phyloP scores from a whole-genome alignment of 2,329 filamentous ascomycete species.

The Madurella fahalii region DNA sequence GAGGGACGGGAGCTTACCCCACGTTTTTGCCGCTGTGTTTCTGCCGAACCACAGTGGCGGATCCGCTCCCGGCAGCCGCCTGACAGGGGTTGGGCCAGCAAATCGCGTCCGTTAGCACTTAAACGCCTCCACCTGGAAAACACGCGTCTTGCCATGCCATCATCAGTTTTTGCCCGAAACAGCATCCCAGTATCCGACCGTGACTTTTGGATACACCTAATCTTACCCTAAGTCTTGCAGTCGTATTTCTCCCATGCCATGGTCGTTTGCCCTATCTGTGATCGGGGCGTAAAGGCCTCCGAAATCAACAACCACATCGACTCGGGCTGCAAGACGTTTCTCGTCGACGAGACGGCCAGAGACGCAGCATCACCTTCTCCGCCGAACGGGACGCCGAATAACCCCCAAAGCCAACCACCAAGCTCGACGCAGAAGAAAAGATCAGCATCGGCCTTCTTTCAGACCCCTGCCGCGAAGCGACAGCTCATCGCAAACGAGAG shows the following conservation, averaged over 20 bases:
- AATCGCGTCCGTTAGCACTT: neutral
- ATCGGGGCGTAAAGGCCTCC: constrained; percentile 63
- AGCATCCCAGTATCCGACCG: neutral
- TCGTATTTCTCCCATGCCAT: constrained; percentile 22
- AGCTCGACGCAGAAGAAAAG: constrained; percentile 52
- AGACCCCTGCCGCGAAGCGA: constrained; percentile 56
- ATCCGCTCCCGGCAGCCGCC: neutral
- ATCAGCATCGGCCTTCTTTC: constrained; percentile 56
- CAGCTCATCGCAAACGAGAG: constrained; percentile 35
- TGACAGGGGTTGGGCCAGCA: neutral
- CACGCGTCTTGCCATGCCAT: neutral
- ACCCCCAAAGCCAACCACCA: constrained; percentile 31
- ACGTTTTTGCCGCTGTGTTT: neutral
- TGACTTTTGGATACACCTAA: neutral
- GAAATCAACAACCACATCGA: constrained; percentile 92
- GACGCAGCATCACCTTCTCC: constrained; percentile 24
- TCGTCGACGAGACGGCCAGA: constrained; percentile 48
- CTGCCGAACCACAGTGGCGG: constrained; percentile 17
- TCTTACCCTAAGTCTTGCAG: neutral
- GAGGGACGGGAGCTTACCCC: too few relatives aligned
- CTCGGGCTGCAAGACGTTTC: constrained; percentile 67
- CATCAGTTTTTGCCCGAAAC: neutral
- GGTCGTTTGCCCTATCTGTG: constrained; percentile 80
- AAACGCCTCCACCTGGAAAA: neutral
- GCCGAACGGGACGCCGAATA: constrained; percentile 32